phyloP scores from a whole-genome alignment of 257 asterid genomes.

The Primulina tabacum region DNA sequence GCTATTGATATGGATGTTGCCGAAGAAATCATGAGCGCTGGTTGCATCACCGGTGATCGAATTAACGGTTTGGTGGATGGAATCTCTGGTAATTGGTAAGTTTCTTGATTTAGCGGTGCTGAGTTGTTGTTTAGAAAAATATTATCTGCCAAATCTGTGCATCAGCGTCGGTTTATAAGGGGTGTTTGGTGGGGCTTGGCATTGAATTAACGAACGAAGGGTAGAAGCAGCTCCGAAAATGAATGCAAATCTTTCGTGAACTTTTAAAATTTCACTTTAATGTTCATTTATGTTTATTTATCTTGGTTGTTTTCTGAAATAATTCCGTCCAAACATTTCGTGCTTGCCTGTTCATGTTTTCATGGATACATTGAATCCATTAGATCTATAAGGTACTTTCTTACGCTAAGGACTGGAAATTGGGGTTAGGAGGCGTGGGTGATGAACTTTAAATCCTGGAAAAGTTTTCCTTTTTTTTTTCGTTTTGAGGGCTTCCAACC shows the following conservation, averaged over 20 bases:
- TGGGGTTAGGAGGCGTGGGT: no score
- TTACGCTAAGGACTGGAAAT: no score
- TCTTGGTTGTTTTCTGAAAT: not conserved
- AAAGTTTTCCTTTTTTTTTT: no score
- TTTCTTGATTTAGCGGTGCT: not conserved
- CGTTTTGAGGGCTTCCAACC: no score
- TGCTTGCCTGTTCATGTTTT: not conserved
- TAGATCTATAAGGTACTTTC: no score
- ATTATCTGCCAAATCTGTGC: not conserved
- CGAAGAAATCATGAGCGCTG: slow-evolving; percentile 65
- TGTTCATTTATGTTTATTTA: no score
- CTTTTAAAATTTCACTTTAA: not conserved
- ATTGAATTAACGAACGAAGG: not conserved
- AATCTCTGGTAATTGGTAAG: slow-evolving; percentile 81
- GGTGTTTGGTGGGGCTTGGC: not conserved
- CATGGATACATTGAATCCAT: no score
- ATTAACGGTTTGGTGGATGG: slow-evolving; percentile 94
- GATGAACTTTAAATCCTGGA: no score
- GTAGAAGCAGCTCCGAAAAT: not conserved
- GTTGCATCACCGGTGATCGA: slow-evolving; percentile 91
- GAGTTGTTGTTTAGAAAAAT: not conserved
- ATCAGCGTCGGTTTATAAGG: not conserved
- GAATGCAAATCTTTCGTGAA: not conserved
- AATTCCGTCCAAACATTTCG: not conserved
- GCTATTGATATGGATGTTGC: slow-evolving; percentile 92